phyloP scores from a whole-genome alignment of 345 rosid species.

The Brassica nigra region DNA sequence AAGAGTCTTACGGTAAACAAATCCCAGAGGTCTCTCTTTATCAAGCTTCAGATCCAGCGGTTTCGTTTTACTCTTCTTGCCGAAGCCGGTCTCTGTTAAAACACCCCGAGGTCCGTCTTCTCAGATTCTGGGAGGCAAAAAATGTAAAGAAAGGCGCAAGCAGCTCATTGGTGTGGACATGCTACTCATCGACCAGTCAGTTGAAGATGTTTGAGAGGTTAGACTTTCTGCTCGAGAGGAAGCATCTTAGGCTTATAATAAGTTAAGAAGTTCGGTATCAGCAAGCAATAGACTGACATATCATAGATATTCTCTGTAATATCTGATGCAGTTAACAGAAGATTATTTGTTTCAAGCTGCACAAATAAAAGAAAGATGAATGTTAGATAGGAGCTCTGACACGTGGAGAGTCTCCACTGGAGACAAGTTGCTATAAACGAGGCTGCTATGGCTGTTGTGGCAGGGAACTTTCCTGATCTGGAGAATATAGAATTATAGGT shows the following conservation, averaged over 20 bases:
- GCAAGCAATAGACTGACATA: slow-evolving; percentile 7
- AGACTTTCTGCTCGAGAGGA: neutral
- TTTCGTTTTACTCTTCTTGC: too few relatives aligned
- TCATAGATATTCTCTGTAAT: neutral
- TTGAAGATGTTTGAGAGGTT: too few relatives aligned
- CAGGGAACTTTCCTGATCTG: slow-evolving; percentile 91
- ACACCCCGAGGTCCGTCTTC: too few relatives aligned
- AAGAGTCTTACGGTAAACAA: too few relatives aligned
- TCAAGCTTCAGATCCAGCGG: too few relatives aligned
- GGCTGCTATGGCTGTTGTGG: slow-evolving; percentile 93
- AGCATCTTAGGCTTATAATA: neutral
- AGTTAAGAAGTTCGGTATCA: neutral
- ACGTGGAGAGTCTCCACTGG: slow-evolving; percentile 45
- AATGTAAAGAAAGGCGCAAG: too few relatives aligned
- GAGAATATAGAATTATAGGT: slow-evolving; percentile 80
- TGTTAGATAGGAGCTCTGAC: slow-evolving; percentile 78
- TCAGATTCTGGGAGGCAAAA: too few relatives aligned
- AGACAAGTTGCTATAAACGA: slow-evolving; percentile 89
- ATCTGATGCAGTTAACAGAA: slow-evolving; percentile 71
- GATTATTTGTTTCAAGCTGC: slow-evolving; percentile 96
- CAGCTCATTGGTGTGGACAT: too few relatives aligned
- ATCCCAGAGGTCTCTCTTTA: too few relatives aligned
- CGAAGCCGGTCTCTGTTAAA: too few relatives aligned
- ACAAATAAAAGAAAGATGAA: slow-evolving; percentile 93
- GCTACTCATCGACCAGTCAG: too few relatives aligned